Evolutionary conservation across 352 stramenopile genomes (phyloP), one percentile per base, ranked within the genome.

Genomic region (Pythium apleroticum): DNA sequence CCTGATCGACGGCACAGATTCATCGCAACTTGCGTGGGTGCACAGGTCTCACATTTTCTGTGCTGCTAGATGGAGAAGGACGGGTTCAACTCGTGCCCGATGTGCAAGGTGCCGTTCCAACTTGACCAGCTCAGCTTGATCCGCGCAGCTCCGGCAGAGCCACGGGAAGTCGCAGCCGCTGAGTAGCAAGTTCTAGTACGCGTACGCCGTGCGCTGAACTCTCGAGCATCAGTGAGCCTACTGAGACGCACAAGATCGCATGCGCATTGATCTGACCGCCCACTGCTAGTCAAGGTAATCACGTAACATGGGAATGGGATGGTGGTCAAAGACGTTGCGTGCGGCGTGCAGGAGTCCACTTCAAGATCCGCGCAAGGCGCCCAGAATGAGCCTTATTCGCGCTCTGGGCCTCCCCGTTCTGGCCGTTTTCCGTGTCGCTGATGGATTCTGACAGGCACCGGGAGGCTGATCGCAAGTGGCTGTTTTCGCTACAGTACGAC

Each of bases 31-130:
- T 41, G 20, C 35, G 43, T 37, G n/a, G n/a, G 27, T 37, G 19
- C 22, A 41, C 24, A 58, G 12, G 19, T 58, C 52, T 58, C 28
- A 50, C 31, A 11, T 55, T 27, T 39, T 14, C 11, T n/a, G 57
- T 27, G 3, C 71, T 39, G 48, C 17, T 55, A 52, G 62, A 63
- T 59, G 58, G 85, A 90, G 53, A 88, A 77, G 30, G 74, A 89
- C 61, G 85, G 85, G 3, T 89, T 84, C 49, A 90, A 75, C 8
- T 86, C 81, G 5, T 93, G 85, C 52, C 85, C 85, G 25, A 67
- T 91, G 31, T 93, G 85, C 74, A 93, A 93, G 68, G 61, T 83
- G 20, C 73, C 81, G 46, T 82, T 91, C 60, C 86, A 88, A 53
- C 62, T 91, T 9, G 71, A 90, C 27, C 72, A 89, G 22, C 61